A percentile compares a stretch with the other conserved stretches of the same genome.
Conservation (phyloP, 495 filamentous ascomycete species). For the Penicillium canescens region DNA sequence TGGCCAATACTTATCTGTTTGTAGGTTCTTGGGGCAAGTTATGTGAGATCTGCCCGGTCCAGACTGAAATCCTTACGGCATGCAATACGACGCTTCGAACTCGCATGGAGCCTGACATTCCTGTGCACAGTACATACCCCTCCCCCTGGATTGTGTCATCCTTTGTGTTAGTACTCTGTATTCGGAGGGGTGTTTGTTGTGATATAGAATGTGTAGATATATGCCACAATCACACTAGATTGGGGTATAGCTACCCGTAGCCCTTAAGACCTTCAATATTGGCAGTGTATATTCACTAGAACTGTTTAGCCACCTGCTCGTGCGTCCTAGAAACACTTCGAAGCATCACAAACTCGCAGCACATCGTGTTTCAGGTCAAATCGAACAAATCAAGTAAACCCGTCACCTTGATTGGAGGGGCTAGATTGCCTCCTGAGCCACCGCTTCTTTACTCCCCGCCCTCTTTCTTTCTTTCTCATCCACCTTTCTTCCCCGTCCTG, state of each 20-base stretch:
- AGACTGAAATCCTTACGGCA: background rate
- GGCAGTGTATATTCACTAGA: background rate
- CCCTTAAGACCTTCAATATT: too few species aligned
- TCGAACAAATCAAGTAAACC: constrained; percentile 3
- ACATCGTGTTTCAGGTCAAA: constrained; percentile 3
- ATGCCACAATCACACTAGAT: too few species aligned
- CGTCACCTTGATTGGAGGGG: constrained; percentile 1
- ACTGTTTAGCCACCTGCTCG: background rate
- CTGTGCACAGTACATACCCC: background rate
- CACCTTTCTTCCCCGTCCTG: constrained; percentile 9
- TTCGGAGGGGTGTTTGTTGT: too few species aligned
- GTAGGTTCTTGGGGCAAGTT: too few species aligned
- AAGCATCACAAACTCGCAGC: background rate
- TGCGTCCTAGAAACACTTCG: background rate
- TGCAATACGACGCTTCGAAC: background rate
- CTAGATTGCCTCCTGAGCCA: constrained; percentile 36
- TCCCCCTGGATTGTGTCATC: constrained; percentile 5
- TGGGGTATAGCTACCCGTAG: too few species aligned
- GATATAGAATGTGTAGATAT: too few species aligned
- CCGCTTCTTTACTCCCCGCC: constrained; percentile 37
- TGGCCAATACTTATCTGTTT: background rate
- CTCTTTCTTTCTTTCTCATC: constrained; percentile 16
- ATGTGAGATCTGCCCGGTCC: background rate
- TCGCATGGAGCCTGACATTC: background rate
- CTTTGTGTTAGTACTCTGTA: too few species aligned